These are phyloP conservation scores for Zygotorulaspora chibaensis DNA, from an alignment of 805 yeast genomes.

Conservation along the genomic window DNA sequence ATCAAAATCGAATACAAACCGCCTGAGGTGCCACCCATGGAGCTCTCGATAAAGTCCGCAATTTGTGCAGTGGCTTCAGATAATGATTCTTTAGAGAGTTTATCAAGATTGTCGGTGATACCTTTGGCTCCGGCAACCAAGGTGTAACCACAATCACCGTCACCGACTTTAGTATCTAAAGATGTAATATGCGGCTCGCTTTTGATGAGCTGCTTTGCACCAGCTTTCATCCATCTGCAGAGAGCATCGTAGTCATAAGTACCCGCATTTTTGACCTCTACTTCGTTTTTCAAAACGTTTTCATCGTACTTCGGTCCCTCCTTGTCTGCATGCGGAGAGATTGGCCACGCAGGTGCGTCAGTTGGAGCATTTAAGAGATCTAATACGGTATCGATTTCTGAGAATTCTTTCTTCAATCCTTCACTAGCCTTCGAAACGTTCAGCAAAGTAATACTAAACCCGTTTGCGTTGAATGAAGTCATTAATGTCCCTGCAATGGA, in stretches of 20 bases:
- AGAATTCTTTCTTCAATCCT: slow-evolving; percentile 32
- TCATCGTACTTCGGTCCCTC: slow-evolving; percentile 33
- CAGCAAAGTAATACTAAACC: slow-evolving; percentile 79
- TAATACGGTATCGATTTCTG: slow-evolving; percentile 39
- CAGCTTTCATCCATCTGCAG: slow-evolving; percentile 40
- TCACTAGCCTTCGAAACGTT: slow-evolving; percentile 55
- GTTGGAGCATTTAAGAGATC: slow-evolving; percentile 66
- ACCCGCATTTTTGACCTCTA: slow-evolving; percentile 37
- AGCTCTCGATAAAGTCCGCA: slow-evolving; percentile 78
- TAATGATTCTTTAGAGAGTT: slow-evolving; percentile 38
- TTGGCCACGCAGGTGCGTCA: slow-evolving; percentile 77
- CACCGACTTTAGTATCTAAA: slow-evolving; percentile 87
- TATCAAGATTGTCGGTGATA: slow-evolving; percentile 49
- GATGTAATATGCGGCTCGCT: slow-evolving; percentile 83
- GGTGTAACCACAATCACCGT: slow-evolving; percentile 96
- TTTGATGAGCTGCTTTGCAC: slow-evolving; percentile 49
- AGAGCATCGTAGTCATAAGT: slow-evolving; percentile 34
- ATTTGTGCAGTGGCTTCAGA: slow-evolving; percentile 62
- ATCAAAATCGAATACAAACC: slow-evolving; percentile 84
- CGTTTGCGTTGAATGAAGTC: slow-evolving; percentile 89
- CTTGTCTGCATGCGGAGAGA: slow-evolving; percentile 23
- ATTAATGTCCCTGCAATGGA: slow-evolving; percentile 73
- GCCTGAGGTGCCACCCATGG: slow-evolving; percentile 98
- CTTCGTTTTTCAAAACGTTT: slow-evolving; percentile 29
- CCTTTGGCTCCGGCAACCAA: slow-evolving; percentile 78